These are phyloP conservation scores for Ceratocystis lukuohia DNA, from an alignment of 2,329 filamentous ascomycete species.

Conservation along the genomic window DNA sequence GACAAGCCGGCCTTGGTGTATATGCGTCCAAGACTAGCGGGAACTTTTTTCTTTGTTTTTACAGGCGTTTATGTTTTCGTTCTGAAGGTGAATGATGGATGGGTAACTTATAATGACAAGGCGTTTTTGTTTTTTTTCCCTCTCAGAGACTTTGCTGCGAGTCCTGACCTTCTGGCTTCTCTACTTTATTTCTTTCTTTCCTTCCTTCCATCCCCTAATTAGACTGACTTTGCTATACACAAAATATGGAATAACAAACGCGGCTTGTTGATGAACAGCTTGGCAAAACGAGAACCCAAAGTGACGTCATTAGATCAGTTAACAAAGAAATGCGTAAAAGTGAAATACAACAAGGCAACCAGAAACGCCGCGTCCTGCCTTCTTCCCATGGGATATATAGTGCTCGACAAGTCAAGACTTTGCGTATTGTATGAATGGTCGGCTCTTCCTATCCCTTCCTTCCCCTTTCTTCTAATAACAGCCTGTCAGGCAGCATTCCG, in stretches of 20 bases:
- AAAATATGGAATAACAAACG: too few species aligned
- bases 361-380: background rate
- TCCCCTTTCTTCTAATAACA: background rate
- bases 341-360: background rate
- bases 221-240: too few species aligned
- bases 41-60: background rate
- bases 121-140: conserved; percentile 7
- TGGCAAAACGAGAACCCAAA: too few species aligned
- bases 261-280: too few species aligned
- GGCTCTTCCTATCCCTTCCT: background rate
- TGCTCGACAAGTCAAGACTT: background rate
- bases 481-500: conserved; percentile 49
- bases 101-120: background rate
- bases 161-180: background rate
- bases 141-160: background rate
- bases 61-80: background rate
- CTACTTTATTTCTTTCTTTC: background rate
- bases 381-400: background rate
- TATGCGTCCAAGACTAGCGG: too few species aligned
- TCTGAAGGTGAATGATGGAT: too few species aligned
- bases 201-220: background rate
- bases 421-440: background rate
- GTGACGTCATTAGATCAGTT: background rate
- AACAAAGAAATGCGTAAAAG: background rate
- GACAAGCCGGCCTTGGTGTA: background rate